Base-by-base conservation (phyloP, 129 eudicot species). In the Centaurea solstitialis region DNA sequence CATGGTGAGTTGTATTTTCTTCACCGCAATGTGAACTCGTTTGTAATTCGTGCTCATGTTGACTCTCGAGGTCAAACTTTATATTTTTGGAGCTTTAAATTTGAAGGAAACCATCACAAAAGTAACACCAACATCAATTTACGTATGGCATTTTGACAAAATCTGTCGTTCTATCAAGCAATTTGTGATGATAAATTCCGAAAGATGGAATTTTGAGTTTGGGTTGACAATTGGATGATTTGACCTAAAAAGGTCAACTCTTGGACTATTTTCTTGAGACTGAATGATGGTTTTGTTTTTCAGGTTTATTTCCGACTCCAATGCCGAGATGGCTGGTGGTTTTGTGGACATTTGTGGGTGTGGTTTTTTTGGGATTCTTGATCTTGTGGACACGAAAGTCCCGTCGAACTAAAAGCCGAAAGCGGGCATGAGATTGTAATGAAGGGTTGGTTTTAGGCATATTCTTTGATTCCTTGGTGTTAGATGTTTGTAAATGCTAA, bases 291-390 rank as follows among this genome's bases (percentile, higher is more conserved):
- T 72, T 62, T n/a, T 86, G 57, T 21, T 70, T 81, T 59, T 22
- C 87, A 95, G 99, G 99, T 64, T 86, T 93, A 81, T 95, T 89
- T 73, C 94, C 98, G 17, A 84, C 80, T 66, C 83, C 91, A 5
- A 95, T 93, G 99, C 99, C 99, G 2, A 85, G 50, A 20, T 88
- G 98, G 94, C 66, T 95, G 87, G 94, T 93, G 41, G 74, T 88
- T 45, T 82, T 95, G 79, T 95, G 99, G 99, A 67, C 88, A 15
- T 73, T 57, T 74, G 89, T 80, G 24, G 93, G 93, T 11, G 7
- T 84, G 59, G 87, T 84, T 13, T 81, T 92, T 74, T 65, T 79
- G 76, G 57, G 85, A 20, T 87, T 85, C 82, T 85, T 95, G 83
- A 38, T 79, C n/a, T 77, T 81, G 23, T 95, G 99, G 99, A 81